Evolutionary conservation across 2,329 filamentous ascomycete species (phyloP).

Genomic region (Phyllosticta citrichinensis): DNA sequence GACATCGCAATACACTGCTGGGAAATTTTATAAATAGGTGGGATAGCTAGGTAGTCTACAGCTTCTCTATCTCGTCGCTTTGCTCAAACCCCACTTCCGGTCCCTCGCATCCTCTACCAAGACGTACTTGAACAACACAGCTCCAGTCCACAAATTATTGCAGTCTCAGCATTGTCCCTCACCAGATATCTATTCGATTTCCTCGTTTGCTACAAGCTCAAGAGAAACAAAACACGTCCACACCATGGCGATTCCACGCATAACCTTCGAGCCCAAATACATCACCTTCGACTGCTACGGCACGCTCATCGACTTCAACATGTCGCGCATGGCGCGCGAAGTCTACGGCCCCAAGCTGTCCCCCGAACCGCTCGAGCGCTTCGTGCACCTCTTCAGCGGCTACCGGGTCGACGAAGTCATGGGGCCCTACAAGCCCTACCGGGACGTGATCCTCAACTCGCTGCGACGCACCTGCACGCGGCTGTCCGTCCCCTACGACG

Average conservation of each 20-base stretch:
- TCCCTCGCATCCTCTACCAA: not conserved
- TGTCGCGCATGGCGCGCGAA: constrained; percentile 8
- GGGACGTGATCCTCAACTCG: constrained; percentile 6
- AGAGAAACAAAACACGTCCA: not conserved
- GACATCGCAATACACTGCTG: not conserved
- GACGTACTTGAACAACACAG: not conserved
- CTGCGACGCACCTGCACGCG: constrained; percentile 4
- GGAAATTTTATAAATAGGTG: not conserved
- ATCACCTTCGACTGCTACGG: constrained; percentile 11
- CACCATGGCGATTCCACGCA: not conserved
- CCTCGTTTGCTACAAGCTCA: not conserved
- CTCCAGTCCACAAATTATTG: not conserved
- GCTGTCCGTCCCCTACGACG: not conserved
- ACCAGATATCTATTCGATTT: not conserved
- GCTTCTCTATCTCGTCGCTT: not conserved
- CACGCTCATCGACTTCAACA: constrained; percentile 10
- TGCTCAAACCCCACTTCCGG: not conserved
- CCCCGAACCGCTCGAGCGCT: constrained; percentile 1
- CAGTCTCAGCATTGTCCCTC: not conserved
- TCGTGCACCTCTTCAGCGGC: constrained; percentile 6
- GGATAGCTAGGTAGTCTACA: not conserved
- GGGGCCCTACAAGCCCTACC: constrained; percentile 9
- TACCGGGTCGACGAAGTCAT: constrained; percentile 9
- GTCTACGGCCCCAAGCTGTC: not conserved
- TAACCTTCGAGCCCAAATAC: constrained; percentile 9